Conservation (phyloP, 148 eudicot species). For the Vaccinium vitisidaea region DNA sequence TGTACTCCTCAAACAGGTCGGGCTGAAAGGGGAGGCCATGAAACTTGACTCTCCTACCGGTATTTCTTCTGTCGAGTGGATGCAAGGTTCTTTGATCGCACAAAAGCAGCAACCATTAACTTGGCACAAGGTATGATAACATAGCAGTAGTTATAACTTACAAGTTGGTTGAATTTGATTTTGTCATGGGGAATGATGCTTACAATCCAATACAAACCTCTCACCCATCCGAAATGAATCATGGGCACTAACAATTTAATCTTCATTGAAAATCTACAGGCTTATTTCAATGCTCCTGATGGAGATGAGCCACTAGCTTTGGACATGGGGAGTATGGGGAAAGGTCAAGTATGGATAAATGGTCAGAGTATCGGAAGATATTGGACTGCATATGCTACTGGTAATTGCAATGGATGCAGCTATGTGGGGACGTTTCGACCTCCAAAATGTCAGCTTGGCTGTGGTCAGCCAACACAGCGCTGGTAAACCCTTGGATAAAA, state of each 20-base stretch:
- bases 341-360: conserved; percentile 93
- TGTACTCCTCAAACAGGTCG: conserved; percentile 49
- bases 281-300: conserved; percentile 72
- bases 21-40: conserved; percentile 86
- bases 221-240: background rate
- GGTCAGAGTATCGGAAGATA: conserved; percentile 93
- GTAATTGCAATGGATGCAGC: conserved; percentile 67
- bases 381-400: conserved; percentile 69
- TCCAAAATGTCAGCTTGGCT: conserved; percentile 78
- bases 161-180: background rate
- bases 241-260: background rate
- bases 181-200: background rate
- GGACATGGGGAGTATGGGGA: conserved; percentile 97
- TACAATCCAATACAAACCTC: background rate
- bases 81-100: conserved; percentile 61
- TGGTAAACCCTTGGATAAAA: conserved; percentile 44
- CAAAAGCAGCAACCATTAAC: conserved; percentile 80
- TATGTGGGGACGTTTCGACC: conserved; percentile 69
- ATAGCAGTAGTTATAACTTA: background rate
- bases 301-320: conserved; percentile 84
- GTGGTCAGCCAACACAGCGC: conserved; percentile 89
- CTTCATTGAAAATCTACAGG: conserved; percentile 40
- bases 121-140: conserved; percentile 79
- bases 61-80: conserved; percentile 69
- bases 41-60: conserved; percentile 62